Conservation (phyloP, 805 yeast genomes). For the Ogataea trehaloabstinens region DNA sequence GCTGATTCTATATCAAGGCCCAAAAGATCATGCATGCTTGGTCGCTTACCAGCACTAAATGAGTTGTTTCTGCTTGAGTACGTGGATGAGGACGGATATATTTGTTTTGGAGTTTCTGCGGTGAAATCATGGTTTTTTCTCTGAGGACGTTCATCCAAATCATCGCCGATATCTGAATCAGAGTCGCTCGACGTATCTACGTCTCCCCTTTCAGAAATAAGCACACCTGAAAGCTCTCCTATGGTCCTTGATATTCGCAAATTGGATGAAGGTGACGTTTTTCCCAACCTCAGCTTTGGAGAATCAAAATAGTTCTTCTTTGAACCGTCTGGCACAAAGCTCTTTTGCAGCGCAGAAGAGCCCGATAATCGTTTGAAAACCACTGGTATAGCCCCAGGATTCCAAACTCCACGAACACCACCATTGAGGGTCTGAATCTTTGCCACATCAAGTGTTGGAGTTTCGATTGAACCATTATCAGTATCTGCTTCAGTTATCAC, state of each 20-base stretch:
- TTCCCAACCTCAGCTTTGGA: slow-evolving; percentile 18
- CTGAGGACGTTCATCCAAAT: slow-evolving; percentile 4
- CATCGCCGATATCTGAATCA: slow-evolving; percentile 9
- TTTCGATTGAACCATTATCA: too few relatives aligned
- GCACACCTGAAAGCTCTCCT: background rate
- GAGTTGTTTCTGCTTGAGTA: slow-evolving; percentile 19
- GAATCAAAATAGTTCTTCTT: slow-evolving; percentile 20
- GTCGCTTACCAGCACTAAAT: slow-evolving; percentile 11
- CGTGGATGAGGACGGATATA: slow-evolving; percentile 15
- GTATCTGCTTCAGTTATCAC: too few relatives aligned
- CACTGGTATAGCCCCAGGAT: too few relatives aligned
- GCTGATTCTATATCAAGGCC: slow-evolving; percentile 11
- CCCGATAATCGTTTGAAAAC: too few relatives aligned
- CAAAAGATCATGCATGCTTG: slow-evolving; percentile 13
- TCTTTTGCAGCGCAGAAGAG: too few relatives aligned
- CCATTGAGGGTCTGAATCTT: too few relatives aligned
- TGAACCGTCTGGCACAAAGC: background rate
- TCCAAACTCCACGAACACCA: too few relatives aligned
- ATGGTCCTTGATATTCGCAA: slow-evolving; percentile 20
- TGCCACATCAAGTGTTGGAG: too few relatives aligned
- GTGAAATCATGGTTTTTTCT: slow-evolving; percentile 1
- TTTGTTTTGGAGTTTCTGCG: slow-evolving; percentile 6
- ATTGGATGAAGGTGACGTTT: slow-evolving; percentile 18
- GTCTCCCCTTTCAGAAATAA: background rate
- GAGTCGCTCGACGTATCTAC: slow-evolving; percentile 5